Percentiles rank a stretch among this genome's conserved stretches.
phyloP scores from a whole-genome alignment of 2,329 filamentous ascomycete genomes.

The Colletotrichum sp. region DNA sequence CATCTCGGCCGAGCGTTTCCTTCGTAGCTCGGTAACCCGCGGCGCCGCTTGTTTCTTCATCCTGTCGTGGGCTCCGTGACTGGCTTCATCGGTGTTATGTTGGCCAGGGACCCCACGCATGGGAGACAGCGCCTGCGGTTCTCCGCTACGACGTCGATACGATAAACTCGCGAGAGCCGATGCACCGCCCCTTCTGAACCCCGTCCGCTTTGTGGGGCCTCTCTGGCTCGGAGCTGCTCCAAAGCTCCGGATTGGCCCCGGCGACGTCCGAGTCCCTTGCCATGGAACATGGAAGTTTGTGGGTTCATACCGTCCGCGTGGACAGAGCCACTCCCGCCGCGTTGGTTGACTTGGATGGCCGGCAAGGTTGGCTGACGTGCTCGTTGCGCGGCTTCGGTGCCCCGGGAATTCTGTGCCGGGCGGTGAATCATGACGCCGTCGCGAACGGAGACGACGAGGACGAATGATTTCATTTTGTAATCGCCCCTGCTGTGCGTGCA shows the following conservation, averaged over 20 bases:
- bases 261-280: neutral
- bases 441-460: neutral
- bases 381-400: neutral
- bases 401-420: neutral
- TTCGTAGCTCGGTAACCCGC: neutral
- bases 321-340: neutral
- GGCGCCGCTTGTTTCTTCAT: neutral
- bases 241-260: constrained; percentile 12
- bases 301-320: neutral
- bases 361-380: neutral
- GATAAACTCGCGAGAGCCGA: neutral
- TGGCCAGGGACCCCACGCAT: neutral
- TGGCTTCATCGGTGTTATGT: neutral
- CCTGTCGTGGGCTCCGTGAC: neutral
- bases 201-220: neutral
- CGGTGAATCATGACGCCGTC: neutral
- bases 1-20: neutral
- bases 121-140: neutral
- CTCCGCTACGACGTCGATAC: neutral
- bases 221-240: neutral
- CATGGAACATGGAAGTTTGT: neutral
- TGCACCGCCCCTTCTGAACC: neutral
- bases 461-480: neutral
- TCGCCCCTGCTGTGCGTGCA: too few relatives aligned
- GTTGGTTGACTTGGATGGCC: neutral